A percentile compares a stretch with the other conserved stretches of the same genome.
These are phyloP conservation scores for Colletotrichum spinosum DNA, from an alignment of 2,329 filamentous ascomycete species.

Conservation along the genomic window DNA sequence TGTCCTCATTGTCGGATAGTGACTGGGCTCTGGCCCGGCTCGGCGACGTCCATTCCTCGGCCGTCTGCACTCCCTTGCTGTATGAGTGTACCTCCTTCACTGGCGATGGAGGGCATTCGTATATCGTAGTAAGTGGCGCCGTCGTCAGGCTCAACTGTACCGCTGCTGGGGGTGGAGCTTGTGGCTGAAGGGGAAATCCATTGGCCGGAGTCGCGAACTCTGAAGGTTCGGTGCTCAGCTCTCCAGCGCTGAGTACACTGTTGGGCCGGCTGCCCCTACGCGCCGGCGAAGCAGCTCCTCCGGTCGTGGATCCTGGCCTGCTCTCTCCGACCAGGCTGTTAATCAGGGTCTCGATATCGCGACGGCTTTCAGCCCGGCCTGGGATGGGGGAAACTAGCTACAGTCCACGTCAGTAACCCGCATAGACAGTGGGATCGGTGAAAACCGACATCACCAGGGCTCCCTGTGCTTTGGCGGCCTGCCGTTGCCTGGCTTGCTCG, in stretches of 20 bases:
- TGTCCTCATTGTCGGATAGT: conserved; percentile 73
- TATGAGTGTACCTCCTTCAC: conserved; percentile 92
- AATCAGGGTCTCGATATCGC: conserved; percentile 88
- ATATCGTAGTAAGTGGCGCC: conserved; percentile 79
- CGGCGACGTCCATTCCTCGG: conserved; percentile 75
- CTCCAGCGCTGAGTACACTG: conserved; percentile 85
- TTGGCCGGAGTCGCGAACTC: conserved; percentile 65
- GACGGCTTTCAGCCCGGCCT: conserved; percentile 74
- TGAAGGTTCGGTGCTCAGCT: conserved; percentile 81
- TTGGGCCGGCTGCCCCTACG: conserved; percentile 81
- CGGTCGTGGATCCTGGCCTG: conserved; percentile 75
- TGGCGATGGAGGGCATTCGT: conserved; percentile 81
- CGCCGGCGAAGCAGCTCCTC: conserved; percentile 73
- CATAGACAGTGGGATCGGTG: conserved; percentile 26
- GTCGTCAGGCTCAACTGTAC: conserved; percentile 78
- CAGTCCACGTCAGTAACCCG: conserved; percentile 23
- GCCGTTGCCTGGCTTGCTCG: conserved; percentile 80
- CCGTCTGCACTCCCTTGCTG: conserved; percentile 95
- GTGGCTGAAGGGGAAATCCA: conserved; percentile 50
- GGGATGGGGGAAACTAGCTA: conserved; percentile 75
- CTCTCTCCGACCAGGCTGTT: conserved; percentile 85
- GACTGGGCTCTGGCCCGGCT: conserved; percentile 65
- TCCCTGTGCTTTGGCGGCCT: conserved; percentile 75
- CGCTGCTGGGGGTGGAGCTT: conserved; percentile 50
- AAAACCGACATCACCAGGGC: conserved; percentile 75